Base-by-base conservation (phyloP, 495 filamentous ascomycete species). In the Lophiotrema nucula region DNA sequence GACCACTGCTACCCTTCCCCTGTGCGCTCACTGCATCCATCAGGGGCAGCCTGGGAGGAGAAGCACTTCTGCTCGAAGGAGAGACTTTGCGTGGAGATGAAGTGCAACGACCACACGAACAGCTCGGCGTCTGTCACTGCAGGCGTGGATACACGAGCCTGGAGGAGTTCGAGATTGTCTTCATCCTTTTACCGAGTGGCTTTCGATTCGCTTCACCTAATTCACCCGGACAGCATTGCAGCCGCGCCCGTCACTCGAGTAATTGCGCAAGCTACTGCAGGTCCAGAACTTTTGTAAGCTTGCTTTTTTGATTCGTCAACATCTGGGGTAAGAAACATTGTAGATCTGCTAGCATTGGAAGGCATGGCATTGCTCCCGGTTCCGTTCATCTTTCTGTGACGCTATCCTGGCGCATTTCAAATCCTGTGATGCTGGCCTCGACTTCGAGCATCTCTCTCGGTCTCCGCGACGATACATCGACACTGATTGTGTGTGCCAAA, bases 211-310 rank as follows among this genome's bases (percentile, higher is more conserved):
- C 47, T 25, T 44, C 47, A 41, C 1, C 41, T 19, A 43, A 35
- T 58, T 44, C 55, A 58, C 39, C 57, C 48, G 50, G 57, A 33
- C 31, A n/a, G 46, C 39, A 48, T 48, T 48, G 19, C 27, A 11
- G 27, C 26, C 18, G 42, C 16, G 41, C 21, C 25, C 19, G 28
- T 22, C 11, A 25, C 45, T 16, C 28, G 10, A 58, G 46, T 47
- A 52, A 62, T 56, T 62, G 46, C 52, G 46, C 43, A 59, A 52
- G 48, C 46, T 37, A 37, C 33, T 2, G 52, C 50, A 60, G 47
- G 47, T 45, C 13, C 13, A 16, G 46, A 27, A 11, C n/a, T 12
- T 13, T 23, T 35, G 31, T 35, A 8, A 8, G 31, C n/a, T 35
- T n/a, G 8, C 31, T n/a, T n/a, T n/a, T n/a, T n/a, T n/a, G n/a